A percentile compares a stretch with the other conserved stretches of the same genome.
Conservation (phyloP, 2,329 filamentous ascomycete genomes). For the Diaporthe destruens region DNA sequence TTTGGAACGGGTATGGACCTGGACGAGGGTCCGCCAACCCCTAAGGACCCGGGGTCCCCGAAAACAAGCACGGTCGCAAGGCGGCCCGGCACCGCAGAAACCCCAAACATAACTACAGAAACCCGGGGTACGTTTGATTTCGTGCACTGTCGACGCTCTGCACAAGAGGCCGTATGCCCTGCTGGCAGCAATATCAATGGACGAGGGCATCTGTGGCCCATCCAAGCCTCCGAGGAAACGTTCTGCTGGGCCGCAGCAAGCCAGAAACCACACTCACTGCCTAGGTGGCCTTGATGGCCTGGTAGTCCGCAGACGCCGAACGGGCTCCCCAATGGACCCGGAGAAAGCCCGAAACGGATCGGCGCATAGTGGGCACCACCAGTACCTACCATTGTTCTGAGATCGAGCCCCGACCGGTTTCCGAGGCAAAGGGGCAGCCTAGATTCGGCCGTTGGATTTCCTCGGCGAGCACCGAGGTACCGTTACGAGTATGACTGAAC, state of each 20-base stretch:
- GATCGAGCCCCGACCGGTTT: neutral
- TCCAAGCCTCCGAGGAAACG: neutral
- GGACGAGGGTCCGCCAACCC: conserved; percentile 13
- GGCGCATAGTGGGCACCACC: conserved; percentile 16
- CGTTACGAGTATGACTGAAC: neutral
- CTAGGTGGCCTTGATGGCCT: neutral
- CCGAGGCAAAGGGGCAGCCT: conserved; percentile 1
- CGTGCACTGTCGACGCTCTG: neutral
- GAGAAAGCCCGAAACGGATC: conserved; percentile 25
- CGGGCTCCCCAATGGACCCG: conserved; percentile 16
- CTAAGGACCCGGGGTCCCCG: conserved; percentile 7
- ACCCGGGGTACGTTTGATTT: neutral
- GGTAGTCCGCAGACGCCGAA: conserved; percentile 24
- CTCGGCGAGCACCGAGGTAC: conserved; percentile 15
- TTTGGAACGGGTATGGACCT: neutral
- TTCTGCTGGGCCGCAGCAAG: neutral
- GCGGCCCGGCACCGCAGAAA: conserved; percentile 17
- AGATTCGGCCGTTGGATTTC: neutral
- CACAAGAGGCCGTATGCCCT: neutral
- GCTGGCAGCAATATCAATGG: neutral
- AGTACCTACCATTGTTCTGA: neutral
- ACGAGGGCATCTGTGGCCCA: neutral
- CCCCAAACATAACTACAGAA: neutral
- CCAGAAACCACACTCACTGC: neutral
- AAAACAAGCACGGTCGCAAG: conserved; percentile 22